Percentiles rank a stretch among this genome's conserved stretches.
These are phyloP conservation scores for Ramichloridium luteum DNA, from an alignment of 2,329 filamentous ascomycete genomes.

Conservation along the genomic window DNA sequence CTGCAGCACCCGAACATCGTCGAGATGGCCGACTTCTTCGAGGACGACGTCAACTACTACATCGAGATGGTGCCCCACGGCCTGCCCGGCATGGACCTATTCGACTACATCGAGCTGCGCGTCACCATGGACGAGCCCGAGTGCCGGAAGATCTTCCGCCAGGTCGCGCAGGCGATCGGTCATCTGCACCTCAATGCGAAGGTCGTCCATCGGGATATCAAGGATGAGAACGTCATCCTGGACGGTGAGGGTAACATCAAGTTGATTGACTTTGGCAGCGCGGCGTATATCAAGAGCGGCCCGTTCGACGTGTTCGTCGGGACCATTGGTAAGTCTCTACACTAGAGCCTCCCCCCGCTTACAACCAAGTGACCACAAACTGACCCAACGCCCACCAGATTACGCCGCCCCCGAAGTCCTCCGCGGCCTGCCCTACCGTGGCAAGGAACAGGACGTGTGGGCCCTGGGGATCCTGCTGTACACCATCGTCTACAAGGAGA, in stretches of 20 bases:
- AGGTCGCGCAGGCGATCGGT: conserved; percentile 79
- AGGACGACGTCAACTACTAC: conserved; percentile 86
- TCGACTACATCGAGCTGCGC: conserved; percentile 95
- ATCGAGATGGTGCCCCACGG: conserved; percentile 97
- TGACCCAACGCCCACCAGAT: conserved; percentile 43
- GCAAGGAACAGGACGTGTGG: conserved; percentile 98
- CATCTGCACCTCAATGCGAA: conserved; percentile 83
- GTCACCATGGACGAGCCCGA: conserved; percentile 94
- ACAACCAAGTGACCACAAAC: background rate
- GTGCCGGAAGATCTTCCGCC: conserved; percentile 86
- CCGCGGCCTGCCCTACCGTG: conserved; percentile 79
- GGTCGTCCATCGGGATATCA: conserved; percentile 96
- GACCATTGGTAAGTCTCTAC: conserved; percentile 65
- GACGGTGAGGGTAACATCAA: conserved; percentile 94
- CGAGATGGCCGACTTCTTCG: conserved; percentile 58
- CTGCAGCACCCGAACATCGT: conserved; percentile 54
- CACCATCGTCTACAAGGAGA: conserved; percentile 99
- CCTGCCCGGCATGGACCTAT: conserved; percentile 92
- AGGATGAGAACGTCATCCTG: conserved; percentile 94
- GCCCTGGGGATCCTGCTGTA: conserved; percentile 92
- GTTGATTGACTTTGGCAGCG: conserved; percentile 94
- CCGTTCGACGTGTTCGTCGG: conserved; percentile 98
- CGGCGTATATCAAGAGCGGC: conserved; percentile 94
- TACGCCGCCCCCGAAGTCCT: conserved; percentile 98
- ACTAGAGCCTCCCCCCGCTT: conserved; percentile 1